Evolutionary conservation across 306 rosid genomes (phyloP).

Genomic region (Lathyrus aphaca): DNA sequence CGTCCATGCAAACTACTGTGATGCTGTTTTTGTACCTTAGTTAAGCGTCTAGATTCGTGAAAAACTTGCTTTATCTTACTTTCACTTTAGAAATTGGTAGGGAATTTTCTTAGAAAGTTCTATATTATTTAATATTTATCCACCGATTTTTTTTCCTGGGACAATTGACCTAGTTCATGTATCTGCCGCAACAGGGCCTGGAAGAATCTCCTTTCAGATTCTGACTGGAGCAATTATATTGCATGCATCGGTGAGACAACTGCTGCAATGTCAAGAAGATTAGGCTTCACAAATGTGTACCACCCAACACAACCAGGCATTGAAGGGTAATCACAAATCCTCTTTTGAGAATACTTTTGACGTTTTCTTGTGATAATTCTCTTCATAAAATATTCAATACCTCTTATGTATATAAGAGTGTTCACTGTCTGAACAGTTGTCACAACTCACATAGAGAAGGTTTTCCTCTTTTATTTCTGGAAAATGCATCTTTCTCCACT

Average conservation of each 20-base stretch:
- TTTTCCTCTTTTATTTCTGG: constrained; percentile 1
- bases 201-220: constrained; percentile 66
- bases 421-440: constrained; percentile 17
- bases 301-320: constrained; percentile 81
- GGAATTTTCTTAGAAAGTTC: constrained; percentile 18
- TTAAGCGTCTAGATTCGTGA: constrained; percentile 8
- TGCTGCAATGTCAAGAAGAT: constrained; percentile 69
- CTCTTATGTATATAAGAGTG: background rate
- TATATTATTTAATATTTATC: constrained; percentile 23
- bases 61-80: constrained; percentile 5
- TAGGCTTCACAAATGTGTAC: constrained; percentile 82
- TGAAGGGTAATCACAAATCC: constrained; percentile 72
- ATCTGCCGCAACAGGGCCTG: constrained; percentile 72
- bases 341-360: constrained; percentile 14
- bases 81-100: constrained; percentile 26
- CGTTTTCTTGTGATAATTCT: constrained; percentile 17
- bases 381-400: constrained; percentile 21
- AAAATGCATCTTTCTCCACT: constrained; percentile 4
- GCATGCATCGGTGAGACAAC: constrained; percentile 99
- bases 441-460: background rate
- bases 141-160: background rate
- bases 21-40: constrained; percentile 30
- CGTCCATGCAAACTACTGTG: constrained; percentile 8
- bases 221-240: constrained; percentile 67
- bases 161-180: constrained; percentile 40